phyloP scores from a whole-genome alignment of 306 rosid species.

The Cucumis hystrix region DNA sequence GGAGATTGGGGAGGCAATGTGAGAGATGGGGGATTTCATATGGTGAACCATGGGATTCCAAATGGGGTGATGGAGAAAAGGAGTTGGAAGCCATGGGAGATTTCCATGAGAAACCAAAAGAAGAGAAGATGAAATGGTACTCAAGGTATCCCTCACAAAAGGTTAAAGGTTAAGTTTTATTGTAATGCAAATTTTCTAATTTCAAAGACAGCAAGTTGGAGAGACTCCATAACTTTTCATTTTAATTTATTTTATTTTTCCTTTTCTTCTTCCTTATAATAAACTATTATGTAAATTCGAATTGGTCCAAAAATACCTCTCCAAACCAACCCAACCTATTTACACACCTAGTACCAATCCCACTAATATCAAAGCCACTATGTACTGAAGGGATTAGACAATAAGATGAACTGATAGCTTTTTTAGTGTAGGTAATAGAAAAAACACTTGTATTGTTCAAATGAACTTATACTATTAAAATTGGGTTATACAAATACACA shows the following conservation, averaged over 20 bases:
- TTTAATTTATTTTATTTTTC: neutral
- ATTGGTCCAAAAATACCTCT: no score
- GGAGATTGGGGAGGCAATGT: slow-evolving; percentile 23
- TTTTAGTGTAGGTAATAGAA: neutral
- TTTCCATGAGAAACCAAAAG: slow-evolving; percentile 56
- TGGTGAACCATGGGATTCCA: slow-evolving; percentile 63
- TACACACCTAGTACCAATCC: no score
- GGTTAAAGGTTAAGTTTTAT: slow-evolving; percentile 40
- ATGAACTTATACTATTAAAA: neutral
- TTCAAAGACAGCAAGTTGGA: slow-evolving; percentile 67
- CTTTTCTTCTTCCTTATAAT: no score
- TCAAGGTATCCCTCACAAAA: slow-evolving; percentile 36
- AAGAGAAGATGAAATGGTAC: slow-evolving; percentile 59
- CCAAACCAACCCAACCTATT: no score
- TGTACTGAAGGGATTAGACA: slow-evolving; percentile 48
- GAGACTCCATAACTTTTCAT: slow-evolving; percentile 58
- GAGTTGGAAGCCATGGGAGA: slow-evolving; percentile 25
- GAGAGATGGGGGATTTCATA: slow-evolving; percentile 68
- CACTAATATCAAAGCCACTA: slow-evolving; percentile 25
- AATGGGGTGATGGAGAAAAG: slow-evolving; percentile 24
- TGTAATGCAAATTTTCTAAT: slow-evolving; percentile 55
- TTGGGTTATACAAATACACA: neutral
- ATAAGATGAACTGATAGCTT: neutral
- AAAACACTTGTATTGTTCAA: neutral
- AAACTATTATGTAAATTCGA: no score